A percentile compares a stretch with the other conserved stretches of the same genome.
Evolutionary conservation across 805 yeast species (phyloP).

Genomic region (Candida stauntonica): DNA sequence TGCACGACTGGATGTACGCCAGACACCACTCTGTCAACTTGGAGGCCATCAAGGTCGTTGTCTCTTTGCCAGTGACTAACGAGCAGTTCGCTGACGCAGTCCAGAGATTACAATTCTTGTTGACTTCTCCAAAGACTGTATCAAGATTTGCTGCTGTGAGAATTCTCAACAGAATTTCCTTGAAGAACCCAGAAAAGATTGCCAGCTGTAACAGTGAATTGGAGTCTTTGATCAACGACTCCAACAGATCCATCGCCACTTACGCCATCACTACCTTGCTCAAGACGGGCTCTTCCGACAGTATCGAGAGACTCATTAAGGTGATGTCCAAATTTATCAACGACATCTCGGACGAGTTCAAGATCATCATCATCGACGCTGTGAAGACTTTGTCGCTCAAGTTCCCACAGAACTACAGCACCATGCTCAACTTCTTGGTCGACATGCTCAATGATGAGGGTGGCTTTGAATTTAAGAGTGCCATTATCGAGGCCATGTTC

Average conservation of each 20-base stretch:
- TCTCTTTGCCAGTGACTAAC: conserved; percentile 43
- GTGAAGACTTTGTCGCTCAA: conserved; percentile 86
- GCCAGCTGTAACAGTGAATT: conserved; percentile 79
- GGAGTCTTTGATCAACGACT: conserved; percentile 80
- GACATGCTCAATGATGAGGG: conserved; percentile 90
- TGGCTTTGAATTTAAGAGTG: conserved; percentile 75
- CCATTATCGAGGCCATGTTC: conserved; percentile 87
- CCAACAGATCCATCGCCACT: conserved; percentile 89
- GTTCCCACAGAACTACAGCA: conserved; percentile 86
- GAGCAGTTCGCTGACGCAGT: conserved; percentile 71
- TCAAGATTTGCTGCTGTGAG: conserved; percentile 93
- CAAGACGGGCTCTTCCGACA: conserved; percentile 89
- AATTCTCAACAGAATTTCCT: conserved; percentile 78
- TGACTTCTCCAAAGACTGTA: conserved; percentile 85
- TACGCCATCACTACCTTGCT: conserved; percentile 94
- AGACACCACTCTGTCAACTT: conserved; percentile 86
- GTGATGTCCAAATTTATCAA: conserved; percentile 86
- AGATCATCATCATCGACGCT: conserved; percentile 91
- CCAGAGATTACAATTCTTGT: conserved; percentile 64
- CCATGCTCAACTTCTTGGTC: conserved; percentile 76
- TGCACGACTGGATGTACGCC: conserved; percentile 68
- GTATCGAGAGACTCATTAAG: conserved; percentile 82
- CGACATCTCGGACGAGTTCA: conserved; percentile 94
- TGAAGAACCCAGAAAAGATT: conserved; percentile 73
- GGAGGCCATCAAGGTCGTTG: conserved; percentile 72